Conservation (phyloP, 2,329 filamentous ascomycete species). For the Verticillium albo-atrum region DNA sequence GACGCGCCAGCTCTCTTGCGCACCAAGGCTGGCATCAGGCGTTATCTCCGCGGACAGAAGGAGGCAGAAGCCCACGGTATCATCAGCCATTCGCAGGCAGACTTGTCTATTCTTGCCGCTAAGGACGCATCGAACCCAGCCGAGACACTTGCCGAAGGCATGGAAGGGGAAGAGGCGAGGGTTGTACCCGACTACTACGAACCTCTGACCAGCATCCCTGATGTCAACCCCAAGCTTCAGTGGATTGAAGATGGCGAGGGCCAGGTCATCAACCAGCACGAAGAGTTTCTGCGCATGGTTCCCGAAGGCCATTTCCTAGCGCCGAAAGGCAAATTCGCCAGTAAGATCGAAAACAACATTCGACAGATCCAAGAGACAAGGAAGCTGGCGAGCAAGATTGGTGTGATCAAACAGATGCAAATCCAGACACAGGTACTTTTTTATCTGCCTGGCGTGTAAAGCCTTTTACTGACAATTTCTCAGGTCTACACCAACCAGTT, state of each 20-base stretch:
- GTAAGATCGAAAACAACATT: slow-evolving; percentile 86
- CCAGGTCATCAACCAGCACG: slow-evolving; percentile 80
- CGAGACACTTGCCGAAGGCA: slow-evolving; percentile 90
- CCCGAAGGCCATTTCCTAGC: slow-evolving; percentile 71
- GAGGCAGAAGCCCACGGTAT: slow-evolving; percentile 53
- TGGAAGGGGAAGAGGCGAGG: slow-evolving; percentile 80
- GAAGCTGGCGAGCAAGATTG: slow-evolving; percentile 93
- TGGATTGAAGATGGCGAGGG: slow-evolving; percentile 92
- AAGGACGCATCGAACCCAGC: slow-evolving; percentile 45
- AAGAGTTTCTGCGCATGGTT: slow-evolving; percentile 76
- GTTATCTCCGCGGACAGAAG: slow-evolving; percentile 76
- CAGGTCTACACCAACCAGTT: slow-evolving; percentile 98
- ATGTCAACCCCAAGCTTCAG: slow-evolving; percentile 70
- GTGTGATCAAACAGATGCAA: slow-evolving; percentile 99
- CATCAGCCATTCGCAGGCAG: slow-evolving; percentile 27
- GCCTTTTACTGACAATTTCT: not conserved
- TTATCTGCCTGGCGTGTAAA: not conserved
- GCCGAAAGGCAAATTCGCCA: slow-evolving; percentile 67
- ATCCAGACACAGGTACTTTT: slow-evolving; percentile 80
- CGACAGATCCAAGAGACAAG: slow-evolving; percentile 94
- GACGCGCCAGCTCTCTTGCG: slow-evolving; percentile 86
- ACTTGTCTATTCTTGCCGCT: slow-evolving; percentile 43
- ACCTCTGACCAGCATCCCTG: slow-evolving; percentile 77
- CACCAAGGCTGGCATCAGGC: slow-evolving; percentile 82
- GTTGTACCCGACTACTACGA: slow-evolving; percentile 95